These are phyloP conservation scores for Trametes meyenii DNA, from an alignment of 768 basidiomycete species.

Conservation along the genomic window DNA sequence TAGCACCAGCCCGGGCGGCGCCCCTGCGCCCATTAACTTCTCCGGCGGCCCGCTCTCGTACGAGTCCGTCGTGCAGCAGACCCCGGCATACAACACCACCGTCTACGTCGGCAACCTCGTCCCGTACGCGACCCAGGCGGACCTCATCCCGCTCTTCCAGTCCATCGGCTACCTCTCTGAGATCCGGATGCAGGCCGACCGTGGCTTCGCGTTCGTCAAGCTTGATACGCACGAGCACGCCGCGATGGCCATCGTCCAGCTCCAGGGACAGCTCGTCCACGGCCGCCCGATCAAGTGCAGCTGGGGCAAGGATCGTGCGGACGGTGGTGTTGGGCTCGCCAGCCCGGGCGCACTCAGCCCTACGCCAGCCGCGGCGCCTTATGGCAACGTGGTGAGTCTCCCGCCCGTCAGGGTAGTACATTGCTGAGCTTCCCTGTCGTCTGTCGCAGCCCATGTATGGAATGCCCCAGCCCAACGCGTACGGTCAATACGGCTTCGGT, in stretches of 20 bases:
- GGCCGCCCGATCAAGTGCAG: constrained; percentile 97
- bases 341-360: constrained; percentile 58
- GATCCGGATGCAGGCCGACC: constrained; percentile 98
- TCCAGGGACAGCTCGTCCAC: constrained; percentile 97
- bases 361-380: constrained; percentile 59
- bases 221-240: constrained; percentile 98
- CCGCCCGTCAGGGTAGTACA: constrained; percentile 9
- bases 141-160: constrained; percentile 97
- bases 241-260: constrained; percentile 95
- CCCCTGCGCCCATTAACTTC: constrained; percentile 91
- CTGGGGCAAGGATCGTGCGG: constrained; percentile 96
- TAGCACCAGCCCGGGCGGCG: constrained; percentile 45
- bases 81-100: constrained; percentile 91
- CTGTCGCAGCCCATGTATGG: constrained; percentile 83
- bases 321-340: constrained; percentile 57
- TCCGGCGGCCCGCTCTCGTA: constrained; percentile 87
- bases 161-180: constrained; percentile 98
- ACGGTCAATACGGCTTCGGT: constrained; percentile 79
- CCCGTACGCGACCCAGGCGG: constrained; percentile 95
- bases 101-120: constrained; percentile 99
- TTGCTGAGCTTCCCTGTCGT: constrained; percentile 10
- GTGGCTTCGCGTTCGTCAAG: constrained; percentile 98
- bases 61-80: constrained; percentile 92
- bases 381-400: constrained; percentile 75
- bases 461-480: constrained; percentile 81